These are phyloP conservation scores for Talaromyces borbonicus DNA, from an alignment of 495 filamentous ascomycete species.

Conservation along the genomic window DNA sequence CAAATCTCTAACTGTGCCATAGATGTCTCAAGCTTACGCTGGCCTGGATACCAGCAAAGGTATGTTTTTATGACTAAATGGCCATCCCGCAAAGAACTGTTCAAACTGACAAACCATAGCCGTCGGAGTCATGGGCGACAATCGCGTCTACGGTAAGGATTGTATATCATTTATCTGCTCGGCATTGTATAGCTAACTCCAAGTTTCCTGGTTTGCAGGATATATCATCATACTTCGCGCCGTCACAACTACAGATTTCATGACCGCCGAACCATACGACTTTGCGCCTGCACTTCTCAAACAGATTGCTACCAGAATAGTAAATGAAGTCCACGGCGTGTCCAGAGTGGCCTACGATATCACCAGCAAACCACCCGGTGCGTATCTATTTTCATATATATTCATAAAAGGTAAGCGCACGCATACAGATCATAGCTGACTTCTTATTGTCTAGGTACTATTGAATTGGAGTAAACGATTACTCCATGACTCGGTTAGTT, in stretches of 20 bases:
- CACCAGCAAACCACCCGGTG: conserved; percentile 75
- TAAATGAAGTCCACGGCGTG: conserved; percentile 76
- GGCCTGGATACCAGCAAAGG: conserved; percentile 61
- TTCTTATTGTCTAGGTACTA: conserved; percentile 22
- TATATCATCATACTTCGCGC: conserved; percentile 54
- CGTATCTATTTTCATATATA: conserved; percentile 11
- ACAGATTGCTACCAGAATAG: conserved; percentile 59
- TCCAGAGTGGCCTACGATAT: conserved; percentile 56
- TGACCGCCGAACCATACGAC: conserved; percentile 68
- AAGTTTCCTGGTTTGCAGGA: neutral
- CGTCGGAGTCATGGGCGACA: conserved; percentile 64
- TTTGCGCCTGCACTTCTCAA: conserved; percentile 59
- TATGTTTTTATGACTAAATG: conserved; percentile 58
- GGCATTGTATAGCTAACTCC: neutral
- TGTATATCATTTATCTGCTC: neutral
- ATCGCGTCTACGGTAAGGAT: conserved; percentile 49
- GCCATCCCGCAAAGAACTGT: neutral
- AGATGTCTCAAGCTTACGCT: conserved; percentile 78
- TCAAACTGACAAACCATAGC: neutral
- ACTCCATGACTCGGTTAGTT: too few species aligned
- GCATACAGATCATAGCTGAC: too few species aligned
- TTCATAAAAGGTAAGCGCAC: too few species aligned
- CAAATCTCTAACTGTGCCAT: neutral
- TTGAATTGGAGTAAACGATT: conserved; percentile 64
- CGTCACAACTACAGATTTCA: conserved; percentile 69